Conservation (phyloP, 768 basidiomycete species). For the Suillus brevipes region DNA sequence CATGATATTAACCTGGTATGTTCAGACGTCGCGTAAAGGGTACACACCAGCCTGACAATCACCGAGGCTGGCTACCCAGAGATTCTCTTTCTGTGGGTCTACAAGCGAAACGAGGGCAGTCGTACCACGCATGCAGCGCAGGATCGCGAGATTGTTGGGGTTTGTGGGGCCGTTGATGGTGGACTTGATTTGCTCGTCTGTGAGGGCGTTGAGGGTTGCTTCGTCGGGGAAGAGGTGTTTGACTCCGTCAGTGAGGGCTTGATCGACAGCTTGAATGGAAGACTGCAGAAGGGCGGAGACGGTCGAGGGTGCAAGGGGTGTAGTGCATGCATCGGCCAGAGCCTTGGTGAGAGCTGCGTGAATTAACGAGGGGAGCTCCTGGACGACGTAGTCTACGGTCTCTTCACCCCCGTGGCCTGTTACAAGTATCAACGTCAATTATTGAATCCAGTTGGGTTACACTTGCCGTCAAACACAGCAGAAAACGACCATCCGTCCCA, state of each 20-base stretch:
- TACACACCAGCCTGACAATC: slow-evolving; percentile 53
- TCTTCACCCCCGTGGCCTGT: slow-evolving; percentile 49
- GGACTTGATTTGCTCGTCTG: slow-evolving; percentile 39
- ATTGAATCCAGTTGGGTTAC: slow-evolving; percentile 3
- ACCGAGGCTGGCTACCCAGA: slow-evolving; percentile 60
- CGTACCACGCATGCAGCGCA: slow-evolving; percentile 51
- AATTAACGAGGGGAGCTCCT: slow-evolving; percentile 35
- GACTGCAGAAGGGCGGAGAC: slow-evolving; percentile 36
- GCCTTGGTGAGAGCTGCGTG: slow-evolving; percentile 27
- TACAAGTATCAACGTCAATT: slow-evolving; percentile 3
- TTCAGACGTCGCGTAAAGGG: not conserved
- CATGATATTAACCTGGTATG: not conserved
- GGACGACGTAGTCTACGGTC: slow-evolving; percentile 42
- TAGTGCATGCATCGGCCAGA: slow-evolving; percentile 8
- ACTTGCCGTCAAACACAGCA: slow-evolving; percentile 49
- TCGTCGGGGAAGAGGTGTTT: slow-evolving; percentile 44
- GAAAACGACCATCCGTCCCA: slow-evolving; percentile 47
- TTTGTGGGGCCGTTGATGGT: slow-evolving; percentile 41
- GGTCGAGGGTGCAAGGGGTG: slow-evolving; percentile 11
- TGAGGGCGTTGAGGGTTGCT: slow-evolving; percentile 29
- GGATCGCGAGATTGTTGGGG: slow-evolving; percentile 35
- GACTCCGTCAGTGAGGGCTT: slow-evolving; percentile 36
- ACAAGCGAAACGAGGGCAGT: slow-evolving; percentile 51
- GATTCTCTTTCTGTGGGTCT: slow-evolving; percentile 41
- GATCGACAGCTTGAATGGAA: slow-evolving; percentile 41